Conservation (phyloP, 768 basidiomycete species). For the Lyophyllum atratum region DNA sequence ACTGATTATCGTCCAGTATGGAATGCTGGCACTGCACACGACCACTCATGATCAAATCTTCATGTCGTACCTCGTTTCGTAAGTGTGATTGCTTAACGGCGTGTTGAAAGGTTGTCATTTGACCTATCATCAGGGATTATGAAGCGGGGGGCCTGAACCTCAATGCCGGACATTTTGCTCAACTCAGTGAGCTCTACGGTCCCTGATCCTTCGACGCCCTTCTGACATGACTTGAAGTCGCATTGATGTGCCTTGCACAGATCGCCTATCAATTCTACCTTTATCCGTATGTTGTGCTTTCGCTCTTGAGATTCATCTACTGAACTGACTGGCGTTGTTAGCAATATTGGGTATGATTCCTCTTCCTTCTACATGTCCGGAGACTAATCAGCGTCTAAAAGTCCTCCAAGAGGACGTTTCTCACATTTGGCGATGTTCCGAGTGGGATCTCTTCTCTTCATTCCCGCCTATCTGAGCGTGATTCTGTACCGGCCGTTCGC, state of each 20-base stretch:
- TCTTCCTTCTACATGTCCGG: not conserved
- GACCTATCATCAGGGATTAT: conserved; percentile 57
- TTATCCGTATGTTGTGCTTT: conserved; percentile 65
- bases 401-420: conserved; percentile 80
- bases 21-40: conserved; percentile 83
- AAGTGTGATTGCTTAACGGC: conserved; percentile 29
- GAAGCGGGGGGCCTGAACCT: conserved; percentile 87
- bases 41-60: conserved; percentile 92
- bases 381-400: conserved; percentile 26
- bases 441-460: conserved; percentile 80
- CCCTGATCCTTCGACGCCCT: not conserved
- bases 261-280: conserved; percentile 90
- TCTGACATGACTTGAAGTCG: conserved; percentile 50
- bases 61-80: conserved; percentile 90
- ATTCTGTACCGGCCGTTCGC: conserved; percentile 75
- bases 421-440: conserved; percentile 91
- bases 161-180: conserved; percentile 89
- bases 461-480: conserved; percentile 87
- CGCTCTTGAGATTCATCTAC: conserved; percentile 1
- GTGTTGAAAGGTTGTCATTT: not conserved
- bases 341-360: conserved; percentile 62
- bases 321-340: conserved; percentile 22
- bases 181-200: conserved; percentile 63
- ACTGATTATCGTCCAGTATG: conserved; percentile 88
- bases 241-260: conserved; percentile 92